Evolutionary conservation across 106 monocot species (phyloP).

Genomic region (Apostasia ramifera): DNA sequence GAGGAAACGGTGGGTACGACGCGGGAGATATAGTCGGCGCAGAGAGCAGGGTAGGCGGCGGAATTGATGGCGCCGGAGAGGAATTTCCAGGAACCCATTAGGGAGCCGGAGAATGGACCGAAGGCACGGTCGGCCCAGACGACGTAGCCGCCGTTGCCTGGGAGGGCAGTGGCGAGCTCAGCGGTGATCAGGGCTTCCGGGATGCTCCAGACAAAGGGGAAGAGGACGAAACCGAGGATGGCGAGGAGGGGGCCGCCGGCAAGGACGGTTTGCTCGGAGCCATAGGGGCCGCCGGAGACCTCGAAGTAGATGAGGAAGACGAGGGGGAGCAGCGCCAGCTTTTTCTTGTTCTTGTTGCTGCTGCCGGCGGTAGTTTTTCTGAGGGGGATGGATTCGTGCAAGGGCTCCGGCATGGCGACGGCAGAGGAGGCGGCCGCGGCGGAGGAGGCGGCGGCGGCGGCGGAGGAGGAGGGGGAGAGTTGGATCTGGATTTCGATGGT

Average conservation of each 20-base stretch:
- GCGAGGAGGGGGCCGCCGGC: conserved; percentile 73
- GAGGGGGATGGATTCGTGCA: background rate
- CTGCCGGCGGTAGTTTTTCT: background rate
- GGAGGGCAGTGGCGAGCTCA: conserved; percentile 71
- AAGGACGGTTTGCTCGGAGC: conserved; percentile 60
- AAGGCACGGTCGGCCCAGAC: conserved; percentile 76
- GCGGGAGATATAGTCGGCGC: conserved; percentile 66
- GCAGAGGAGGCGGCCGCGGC: background rate
- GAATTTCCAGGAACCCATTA: conserved; percentile 83
- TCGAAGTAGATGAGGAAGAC: conserved; percentile 87
- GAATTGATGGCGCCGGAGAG: conserved; percentile 75
- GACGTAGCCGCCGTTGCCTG: conserved; percentile 91
- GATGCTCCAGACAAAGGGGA: conserved; percentile 80
- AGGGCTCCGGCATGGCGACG: background rate
- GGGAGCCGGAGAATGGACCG: conserved; percentile 53
- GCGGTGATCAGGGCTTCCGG: conserved; percentile 82
- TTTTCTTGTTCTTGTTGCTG: background rate
- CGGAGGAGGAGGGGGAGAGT: background rate
- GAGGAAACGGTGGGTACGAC: conserved; percentile 22
- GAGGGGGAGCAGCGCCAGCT: conserved; percentile 63
- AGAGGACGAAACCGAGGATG: conserved; percentile 65
- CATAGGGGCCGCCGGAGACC: conserved; percentile 84
- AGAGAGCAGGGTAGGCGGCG: conserved; percentile 70
- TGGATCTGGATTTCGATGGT: background rate
- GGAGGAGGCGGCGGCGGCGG: background rate